Base-by-base conservation (phyloP, 805 yeast genomes). In the Cephaloascus albidus region DNA sequence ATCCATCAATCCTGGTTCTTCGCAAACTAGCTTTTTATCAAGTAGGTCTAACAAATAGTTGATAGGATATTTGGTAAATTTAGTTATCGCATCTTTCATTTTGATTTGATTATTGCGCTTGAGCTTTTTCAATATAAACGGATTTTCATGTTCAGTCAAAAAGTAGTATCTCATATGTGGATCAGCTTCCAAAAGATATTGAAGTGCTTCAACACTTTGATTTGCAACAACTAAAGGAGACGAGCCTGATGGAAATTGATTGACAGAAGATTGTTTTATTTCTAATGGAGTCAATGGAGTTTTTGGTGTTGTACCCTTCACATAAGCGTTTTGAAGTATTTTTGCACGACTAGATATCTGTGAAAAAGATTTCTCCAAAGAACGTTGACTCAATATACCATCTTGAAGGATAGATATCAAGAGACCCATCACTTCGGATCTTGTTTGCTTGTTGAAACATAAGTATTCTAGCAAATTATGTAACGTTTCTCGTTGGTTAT, bases 1-100 rank as follows among this genome's bases (percentile, higher is more conserved):
- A 53, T 88, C 95, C 79, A 89, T 74, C 45, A 87, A 65, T 4
- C 77, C 75, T 4, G 82, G 76, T 53, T 85, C 94, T 39, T 82
- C 84, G 18, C 74, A 74, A 38, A 87, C 73, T n/a, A 79, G 53
- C 5, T 72, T 69, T 40, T 77, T 75, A 33, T 79, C 82, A 41
- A 89, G 61, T 15, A 89, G 55, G 4, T 65, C 63, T 20, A 89
- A 63, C 20, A 89, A 61, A 38, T 76, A 61, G 51, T 86, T 88
- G 45, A 89, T 70, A 1, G 96, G 95, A 57, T 72, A 86, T 50
- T 71, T 80, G 36, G 67, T 63, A 26, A 68, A 65, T 37, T 64
- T 70, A 18, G 55, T 54, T 30, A 38, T 39, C 14, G 47, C 38
- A 27, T 63, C 69, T 36, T 58, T 61, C 33, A 57, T 45, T 39